Evolutionary conservation across 352 stramenopile genomes (phyloP), one percentile per base, ranked within the genome.

Genomic region (Globisporangium echinulatum): DNA sequence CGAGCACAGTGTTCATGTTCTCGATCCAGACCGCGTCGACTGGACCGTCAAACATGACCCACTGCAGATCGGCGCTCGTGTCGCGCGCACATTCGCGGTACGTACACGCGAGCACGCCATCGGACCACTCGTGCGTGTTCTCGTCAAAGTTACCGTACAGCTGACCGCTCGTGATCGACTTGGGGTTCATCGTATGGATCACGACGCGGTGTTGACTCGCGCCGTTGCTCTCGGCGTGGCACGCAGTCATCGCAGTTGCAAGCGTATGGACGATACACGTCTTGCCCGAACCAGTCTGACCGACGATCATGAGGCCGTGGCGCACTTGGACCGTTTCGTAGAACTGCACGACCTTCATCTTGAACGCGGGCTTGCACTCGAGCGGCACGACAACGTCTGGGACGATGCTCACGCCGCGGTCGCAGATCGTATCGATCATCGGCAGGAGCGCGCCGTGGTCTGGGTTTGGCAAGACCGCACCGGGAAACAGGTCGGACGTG

Each of bases 301-400:
- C 94, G 4, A 98, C 94, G 56, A 98, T 95, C 94, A 98, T 98
- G 54, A 98, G 91, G 0, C 94, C 94, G 62, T 98, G 94, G 11
- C 94, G 83, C 25, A 98, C 94, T 15, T 98, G 84, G 54, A 93
- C 82, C 0, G 96, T 98, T 61, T 98, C 94, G 70, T 98, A 98
- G 46, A 98, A 92, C 69, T 98, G 90, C 7, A 98, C 80, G 10
- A 98, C 79, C 50, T 93, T 94, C 79, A 87, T 85, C 60, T 85
- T 88, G 64, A 94, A 96, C 62, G 90, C 80, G 3, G 77, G 70
- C 49, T 91, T 93, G 66, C 79, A 86, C 48, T 93, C 79, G 0
- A 96, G 66, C 6, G 82, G 77, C 7, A 88, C 61, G 46, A 69
- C 61, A 10, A 76, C 58, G 48, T 92, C 83, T 0, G 82, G 82